Percentiles rank a stretch among this genome's conserved stretches.
These are phyloP conservation scores for Backusella circina DNA, from an alignment of 192 early-diverging fungal genomes.

Conservation along the genomic window DNA sequence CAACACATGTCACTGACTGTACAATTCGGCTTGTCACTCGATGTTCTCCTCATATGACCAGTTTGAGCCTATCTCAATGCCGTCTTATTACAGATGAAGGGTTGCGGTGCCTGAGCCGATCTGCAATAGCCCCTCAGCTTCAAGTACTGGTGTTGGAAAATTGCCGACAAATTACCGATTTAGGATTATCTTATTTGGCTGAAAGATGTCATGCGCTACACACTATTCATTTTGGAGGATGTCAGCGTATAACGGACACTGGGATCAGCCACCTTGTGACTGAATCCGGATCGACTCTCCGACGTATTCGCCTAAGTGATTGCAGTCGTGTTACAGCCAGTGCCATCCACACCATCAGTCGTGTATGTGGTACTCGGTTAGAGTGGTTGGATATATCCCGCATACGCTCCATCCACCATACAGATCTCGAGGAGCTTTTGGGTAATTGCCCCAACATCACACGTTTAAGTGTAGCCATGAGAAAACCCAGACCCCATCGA, in stretches of 20 bases:
- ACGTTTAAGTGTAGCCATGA: conserved; percentile 17
- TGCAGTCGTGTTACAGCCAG: conserved; percentile 27
- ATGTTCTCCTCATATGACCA: conserved; percentile 34
- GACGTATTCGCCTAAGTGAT: conserved; percentile 35
- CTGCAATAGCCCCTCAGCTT: conserved; percentile 16
- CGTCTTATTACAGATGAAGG: conserved; percentile 35
- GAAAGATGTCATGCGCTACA: conserved; percentile 18
- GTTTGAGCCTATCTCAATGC: conserved; percentile 36
- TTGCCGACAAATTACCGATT: conserved; percentile 37
- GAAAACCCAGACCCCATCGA: background rate
- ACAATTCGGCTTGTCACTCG: conserved; percentile 32
- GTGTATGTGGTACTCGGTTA: conserved; percentile 19
- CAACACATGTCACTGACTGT: conserved; percentile 31
- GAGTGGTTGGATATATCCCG: conserved; percentile 43
- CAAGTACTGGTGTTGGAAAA: conserved; percentile 36
- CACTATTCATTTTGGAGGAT: conserved; percentile 13
- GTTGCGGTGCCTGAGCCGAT: conserved; percentile 20
- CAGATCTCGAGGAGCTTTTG: background rate
- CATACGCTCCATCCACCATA: conserved; percentile 18
- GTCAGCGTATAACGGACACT: conserved; percentile 8
- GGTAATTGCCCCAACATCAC: conserved; percentile 35
- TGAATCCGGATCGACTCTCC: conserved; percentile 16
- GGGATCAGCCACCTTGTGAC: conserved; percentile 14
- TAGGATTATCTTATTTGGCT: conserved; percentile 28
- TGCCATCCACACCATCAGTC: conserved; percentile 14